Evolutionary conservation across 306 rosid species (phyloP).

Genomic region (Herpetospermum pedunculosum): DNA sequence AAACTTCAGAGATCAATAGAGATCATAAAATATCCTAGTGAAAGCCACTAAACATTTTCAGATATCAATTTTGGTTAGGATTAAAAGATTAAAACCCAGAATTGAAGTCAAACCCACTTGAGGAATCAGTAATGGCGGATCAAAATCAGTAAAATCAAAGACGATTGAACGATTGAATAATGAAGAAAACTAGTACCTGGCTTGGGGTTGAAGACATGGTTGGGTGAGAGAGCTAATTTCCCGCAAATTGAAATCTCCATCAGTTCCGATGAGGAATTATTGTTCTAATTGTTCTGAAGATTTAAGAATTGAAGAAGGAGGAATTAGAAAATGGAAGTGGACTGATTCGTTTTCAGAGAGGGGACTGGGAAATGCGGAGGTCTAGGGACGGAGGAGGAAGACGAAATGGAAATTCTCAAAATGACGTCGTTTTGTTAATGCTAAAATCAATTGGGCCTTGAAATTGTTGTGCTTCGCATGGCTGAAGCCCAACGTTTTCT

Average conservation of each 20-base stretch:
- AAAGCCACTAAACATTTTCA: neutral
- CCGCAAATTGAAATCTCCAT: constrained; percentile 62
- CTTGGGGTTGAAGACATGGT: constrained; percentile 36
- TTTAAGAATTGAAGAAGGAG: neutral
- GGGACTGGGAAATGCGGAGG: neutral
- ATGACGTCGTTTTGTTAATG: neutral
- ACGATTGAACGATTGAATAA: neutral
- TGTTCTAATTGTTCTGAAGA: neutral
- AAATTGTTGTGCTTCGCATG: neutral
- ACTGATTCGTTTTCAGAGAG: neutral
- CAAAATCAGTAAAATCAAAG: neutral
- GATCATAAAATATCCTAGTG: neutral
- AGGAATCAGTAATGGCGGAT: neutral
- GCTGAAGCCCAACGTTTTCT: neutral
- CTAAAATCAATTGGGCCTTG: neutral
- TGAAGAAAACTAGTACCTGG: constrained; percentile 28
- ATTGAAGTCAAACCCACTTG: neutral
- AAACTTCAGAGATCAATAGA: neutral
- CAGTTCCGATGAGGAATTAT: neutral
- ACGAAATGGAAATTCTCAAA: neutral
- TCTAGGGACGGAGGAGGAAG: neutral
- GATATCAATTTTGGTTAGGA: neutral
- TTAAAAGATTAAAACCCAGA: neutral
- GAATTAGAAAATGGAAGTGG: neutral
- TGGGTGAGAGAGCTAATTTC: constrained; percentile 54